phyloP scores from a whole-genome alignment of 257 asterid species.

The Phtheirospermum japonicum region DNA sequence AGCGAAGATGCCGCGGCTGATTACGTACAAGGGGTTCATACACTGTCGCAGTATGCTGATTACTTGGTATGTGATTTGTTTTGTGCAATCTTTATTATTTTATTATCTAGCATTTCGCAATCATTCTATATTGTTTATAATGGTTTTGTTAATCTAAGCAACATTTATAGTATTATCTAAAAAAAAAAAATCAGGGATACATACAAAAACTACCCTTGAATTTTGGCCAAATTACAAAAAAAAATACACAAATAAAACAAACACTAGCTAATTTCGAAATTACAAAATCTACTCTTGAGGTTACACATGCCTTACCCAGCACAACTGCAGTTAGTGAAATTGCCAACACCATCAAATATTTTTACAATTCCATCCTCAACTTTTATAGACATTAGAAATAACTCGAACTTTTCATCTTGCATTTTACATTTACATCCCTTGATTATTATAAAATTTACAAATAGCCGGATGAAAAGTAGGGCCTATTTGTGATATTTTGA shows the following conservation, averaged over 20 bases:
- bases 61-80: constrained; percentile 61
- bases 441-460: neutral
- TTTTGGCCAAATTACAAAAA: neutral
- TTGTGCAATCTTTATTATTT: neutral
- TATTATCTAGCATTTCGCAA: neutral
- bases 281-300: neutral
- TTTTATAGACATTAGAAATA: too few relatives aligned
- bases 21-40: constrained; percentile 99
- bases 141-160: constrained; percentile 7
- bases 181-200: neutral
- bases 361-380: neutral
- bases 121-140: constrained; percentile 5
- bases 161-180: neutral
- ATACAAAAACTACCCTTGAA: neutral
- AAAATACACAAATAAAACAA: too few relatives aligned
- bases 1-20: constrained; percentile 97
- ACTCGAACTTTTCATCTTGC: neutral
- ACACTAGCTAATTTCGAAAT: too few relatives aligned
- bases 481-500: neutral
- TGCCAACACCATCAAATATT: neutral
- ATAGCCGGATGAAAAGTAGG: neutral
- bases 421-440: neutral
- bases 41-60: constrained; percentile 96
- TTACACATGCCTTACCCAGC: neutral
- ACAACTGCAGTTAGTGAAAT: too few relatives aligned